These are phyloP conservation scores for Cercis canadensis DNA, from an alignment of 306 rosid species.

Conservation along the genomic window DNA sequence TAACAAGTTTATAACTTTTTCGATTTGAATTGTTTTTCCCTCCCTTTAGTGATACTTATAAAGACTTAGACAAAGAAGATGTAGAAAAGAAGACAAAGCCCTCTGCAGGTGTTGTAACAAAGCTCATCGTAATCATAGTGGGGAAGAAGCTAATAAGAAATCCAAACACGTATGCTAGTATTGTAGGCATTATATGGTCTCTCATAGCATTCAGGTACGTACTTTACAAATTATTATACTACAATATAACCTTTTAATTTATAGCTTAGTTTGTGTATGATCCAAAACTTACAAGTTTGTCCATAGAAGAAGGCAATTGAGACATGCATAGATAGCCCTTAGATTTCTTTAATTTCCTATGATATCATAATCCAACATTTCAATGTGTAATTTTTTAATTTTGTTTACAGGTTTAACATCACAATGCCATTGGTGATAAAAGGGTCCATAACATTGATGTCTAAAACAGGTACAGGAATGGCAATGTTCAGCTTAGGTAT, in stretches of 20 bases:
- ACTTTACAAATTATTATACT: neutral
- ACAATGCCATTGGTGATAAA: conserved; percentile 21
- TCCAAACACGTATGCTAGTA: conserved; percentile 63
- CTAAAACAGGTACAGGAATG: conserved; percentile 37
- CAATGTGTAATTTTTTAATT: neutral
- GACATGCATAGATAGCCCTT: too few species aligned
- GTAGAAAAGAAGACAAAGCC: conserved; percentile 51
- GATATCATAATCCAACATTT: neutral
- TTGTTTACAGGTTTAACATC: conserved; percentile 29
- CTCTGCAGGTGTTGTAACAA: conserved; percentile 62
- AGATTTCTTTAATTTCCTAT: too few species aligned
- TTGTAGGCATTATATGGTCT: conserved; percentile 62
- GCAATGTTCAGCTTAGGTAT: conserved; percentile 43
- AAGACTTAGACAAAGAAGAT: conserved; percentile 36
- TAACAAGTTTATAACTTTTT: neutral
- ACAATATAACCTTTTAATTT: too few species aligned
- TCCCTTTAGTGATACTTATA: neutral
- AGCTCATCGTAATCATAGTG: conserved; percentile 58
- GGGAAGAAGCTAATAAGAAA: conserved; percentile 70
- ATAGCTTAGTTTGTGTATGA: too few species aligned
- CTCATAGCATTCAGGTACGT: conserved; percentile 59
- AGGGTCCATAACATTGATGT: conserved; percentile 24
- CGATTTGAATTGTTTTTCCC: neutral
- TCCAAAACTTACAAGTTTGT: too few species aligned
- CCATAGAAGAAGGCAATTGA: too few species aligned